These are phyloP conservation scores for Davidsoniella eucalypti DNA, from an alignment of 2,329 filamentous ascomycete species.

Conservation along the genomic window DNA sequence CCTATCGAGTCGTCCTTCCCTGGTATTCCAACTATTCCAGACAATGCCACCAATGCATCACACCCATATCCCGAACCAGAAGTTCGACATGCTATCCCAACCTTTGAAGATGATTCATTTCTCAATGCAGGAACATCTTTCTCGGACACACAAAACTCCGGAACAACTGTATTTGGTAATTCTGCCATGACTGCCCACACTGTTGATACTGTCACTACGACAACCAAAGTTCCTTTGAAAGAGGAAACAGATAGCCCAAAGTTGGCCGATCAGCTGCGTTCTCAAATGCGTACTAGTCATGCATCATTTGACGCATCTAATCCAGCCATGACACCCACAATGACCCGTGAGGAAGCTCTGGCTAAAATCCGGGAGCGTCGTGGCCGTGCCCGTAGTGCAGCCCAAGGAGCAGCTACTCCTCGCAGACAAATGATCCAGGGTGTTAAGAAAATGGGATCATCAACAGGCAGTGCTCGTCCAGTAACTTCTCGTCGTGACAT, in stretches of 20 bases:
- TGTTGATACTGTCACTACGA: conserved; percentile 32
- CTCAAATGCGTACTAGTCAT: conserved; percentile 3
- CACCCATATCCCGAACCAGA: conserved; percentile 13
- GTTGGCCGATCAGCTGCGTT: conserved; percentile 2
- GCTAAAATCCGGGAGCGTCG: conserved; percentile 58
- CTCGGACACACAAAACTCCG: background rate
- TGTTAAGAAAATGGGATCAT: conserved; percentile 2
- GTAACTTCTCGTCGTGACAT: conserved; percentile 1
- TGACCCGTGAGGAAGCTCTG: conserved; percentile 58
- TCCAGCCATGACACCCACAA: conserved; percentile 45
- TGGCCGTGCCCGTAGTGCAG: conserved; percentile 51
- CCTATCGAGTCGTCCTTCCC: background rate
- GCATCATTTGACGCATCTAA: conserved; percentile 37
- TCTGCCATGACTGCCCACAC: background rate
- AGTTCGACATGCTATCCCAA: conserved; percentile 20
- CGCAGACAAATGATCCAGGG: conserved; percentile 17
- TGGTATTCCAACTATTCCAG: conserved; percentile 8
- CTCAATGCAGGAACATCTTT: conserved; percentile 24
- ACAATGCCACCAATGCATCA: conserved; percentile 9
- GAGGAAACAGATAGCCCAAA: conserved; percentile 23
- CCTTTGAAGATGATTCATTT: conserved; percentile 15
- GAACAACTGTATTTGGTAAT: background rate
- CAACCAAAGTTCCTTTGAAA: conserved; percentile 34
- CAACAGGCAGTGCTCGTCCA: conserved; percentile 1
- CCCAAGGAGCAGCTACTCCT: conserved; percentile 35